Percentiles rank a stretch among this genome's conserved stretches.
phyloP scores from a whole-genome alignment of 139 green algal species.

The Micractinium sp. region DNA sequence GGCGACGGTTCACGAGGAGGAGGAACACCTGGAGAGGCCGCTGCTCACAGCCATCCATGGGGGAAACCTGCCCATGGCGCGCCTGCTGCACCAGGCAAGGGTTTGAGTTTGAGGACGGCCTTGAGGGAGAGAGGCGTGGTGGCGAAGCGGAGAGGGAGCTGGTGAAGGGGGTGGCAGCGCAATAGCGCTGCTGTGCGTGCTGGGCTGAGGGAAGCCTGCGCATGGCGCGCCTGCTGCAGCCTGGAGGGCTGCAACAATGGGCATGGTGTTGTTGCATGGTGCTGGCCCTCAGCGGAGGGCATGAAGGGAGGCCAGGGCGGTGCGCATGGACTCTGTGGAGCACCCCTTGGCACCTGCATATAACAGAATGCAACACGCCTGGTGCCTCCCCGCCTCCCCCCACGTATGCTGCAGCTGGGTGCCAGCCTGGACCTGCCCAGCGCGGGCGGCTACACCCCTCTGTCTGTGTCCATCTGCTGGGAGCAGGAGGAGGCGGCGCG shows the following conservation, averaged over 20 bases:
- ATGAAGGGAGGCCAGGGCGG: neutral
- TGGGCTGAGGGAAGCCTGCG: too few relatives aligned
- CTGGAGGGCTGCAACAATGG: too few relatives aligned
- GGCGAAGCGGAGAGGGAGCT: too few relatives aligned
- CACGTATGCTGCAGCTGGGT: neutral
- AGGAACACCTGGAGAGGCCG: constrained; percentile 29
- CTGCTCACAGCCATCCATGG: neutral
- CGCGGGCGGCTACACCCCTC: constrained; percentile 7
- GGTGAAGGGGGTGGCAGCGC: too few relatives aligned
- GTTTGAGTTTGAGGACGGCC: too few relatives aligned
- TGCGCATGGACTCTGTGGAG: too few relatives aligned
- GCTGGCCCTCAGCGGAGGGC: too few relatives aligned
- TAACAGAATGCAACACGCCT: neutral
- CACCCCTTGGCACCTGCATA: neutral
- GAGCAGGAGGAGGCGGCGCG: constrained; percentile 17
- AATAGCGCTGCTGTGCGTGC: too few relatives aligned
- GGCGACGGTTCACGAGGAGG: constrained; percentile 20
- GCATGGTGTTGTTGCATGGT: too few relatives aligned
- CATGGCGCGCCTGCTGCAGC: too few relatives aligned
- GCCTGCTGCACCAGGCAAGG: too few relatives aligned
- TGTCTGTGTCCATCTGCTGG: constrained; percentile 15
- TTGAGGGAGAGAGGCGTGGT: too few relatives aligned
- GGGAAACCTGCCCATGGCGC: neutral
- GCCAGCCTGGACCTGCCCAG: neutral
- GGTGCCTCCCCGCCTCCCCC: neutral